phyloP scores from a whole-genome alignment of 441 rosid species.

The Aleurites moluccanus region DNA sequence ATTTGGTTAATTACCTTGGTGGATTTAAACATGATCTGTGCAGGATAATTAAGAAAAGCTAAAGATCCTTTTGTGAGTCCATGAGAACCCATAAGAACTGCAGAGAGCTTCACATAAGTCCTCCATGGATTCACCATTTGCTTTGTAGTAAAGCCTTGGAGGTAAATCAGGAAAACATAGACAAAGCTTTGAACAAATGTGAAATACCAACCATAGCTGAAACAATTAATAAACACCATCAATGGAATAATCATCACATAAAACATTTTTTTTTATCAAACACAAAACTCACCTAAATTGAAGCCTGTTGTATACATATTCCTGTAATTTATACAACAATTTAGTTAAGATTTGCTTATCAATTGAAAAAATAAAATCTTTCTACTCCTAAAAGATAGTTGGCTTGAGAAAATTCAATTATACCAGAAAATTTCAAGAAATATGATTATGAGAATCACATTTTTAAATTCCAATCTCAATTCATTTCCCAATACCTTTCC shows the following conservation, averaged over 20 bases:
- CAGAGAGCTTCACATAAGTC: slow-evolving; percentile 89
- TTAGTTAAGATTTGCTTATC: neutral
- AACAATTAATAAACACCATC: slow-evolving; percentile 13
- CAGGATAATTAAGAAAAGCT: slow-evolving; percentile 93
- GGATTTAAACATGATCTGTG: slow-evolving; percentile 95
- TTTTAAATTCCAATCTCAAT: too few species aligned
- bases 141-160: slow-evolving; percentile 79
- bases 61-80: slow-evolving; percentile 91
- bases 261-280: too few species aligned
- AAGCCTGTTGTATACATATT: slow-evolving; percentile 87
- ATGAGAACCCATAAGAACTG: slow-evolving; percentile 92
- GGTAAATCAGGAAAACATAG: slow-evolving; percentile 62
- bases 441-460: neutral
- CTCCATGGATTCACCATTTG: slow-evolving; percentile 92
- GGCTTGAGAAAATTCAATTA: too few species aligned
- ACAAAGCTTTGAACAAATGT: slow-evolving; percentile 88
- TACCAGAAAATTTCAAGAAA: neutral
- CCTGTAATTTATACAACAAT: slow-evolving; percentile 43
- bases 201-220: slow-evolving; percentile 94
- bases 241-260: neutral
- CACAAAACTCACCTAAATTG: slow-evolving; percentile 57
- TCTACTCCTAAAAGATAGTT: too few species aligned
- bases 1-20: slow-evolving; percentile 54
- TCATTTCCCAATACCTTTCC: too few species aligned
- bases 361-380: neutral